Evolutionary conservation across 345 rosid species (phyloP), one percentile per base, ranked within the genome.

Genomic region (Viola odorata): DNA sequence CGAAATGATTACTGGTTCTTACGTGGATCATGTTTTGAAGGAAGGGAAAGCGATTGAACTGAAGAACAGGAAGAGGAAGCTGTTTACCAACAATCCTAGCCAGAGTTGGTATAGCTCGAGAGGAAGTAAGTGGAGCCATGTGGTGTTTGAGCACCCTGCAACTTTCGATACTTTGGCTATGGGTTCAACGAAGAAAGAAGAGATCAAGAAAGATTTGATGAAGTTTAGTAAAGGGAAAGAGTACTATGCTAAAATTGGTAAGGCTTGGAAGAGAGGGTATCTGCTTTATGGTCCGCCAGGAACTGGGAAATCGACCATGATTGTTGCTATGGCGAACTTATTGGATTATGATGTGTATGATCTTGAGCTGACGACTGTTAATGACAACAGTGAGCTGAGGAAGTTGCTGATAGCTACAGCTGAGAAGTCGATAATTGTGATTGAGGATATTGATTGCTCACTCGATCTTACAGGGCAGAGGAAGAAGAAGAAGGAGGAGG

Each of bases 21-120:
- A 57, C 12, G 41, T 41, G 14, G 48, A 15, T 13, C 61, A 57
- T 42, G 61, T 57, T 5, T 41, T 57, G 49, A 40, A 57, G 2
- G 37, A 57, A 57, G 61, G 61, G 11, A 57, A 57, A 36, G 49
- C 1, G 0, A 41, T 57, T 41, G 61, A 42, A 3, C 1, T 17
- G 9, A 41, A 17, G 48, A 57, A 57, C 14, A 12, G 61, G 49
- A 48, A 41, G 49, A 57, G 37, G 45, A 57, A 57, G 61, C 61
- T 57, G 0, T 57, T 2, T 49, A 57, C 61, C 36, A 57, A 57
- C 45, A 57, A 57, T 41, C 49, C 61, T 0, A 57, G 49, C 37
- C 12, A 41, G 37, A 41, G 16, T 40, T 41, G 61, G 61, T 14
- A 14, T 23, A 5, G 49, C 0, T 57, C 37, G 50, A 57, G 15